These are phyloP conservation scores for Colletotrichum higginsianum DNA, from an alignment of 2,329 filamentous ascomycete genomes.

Conservation along the genomic window DNA sequence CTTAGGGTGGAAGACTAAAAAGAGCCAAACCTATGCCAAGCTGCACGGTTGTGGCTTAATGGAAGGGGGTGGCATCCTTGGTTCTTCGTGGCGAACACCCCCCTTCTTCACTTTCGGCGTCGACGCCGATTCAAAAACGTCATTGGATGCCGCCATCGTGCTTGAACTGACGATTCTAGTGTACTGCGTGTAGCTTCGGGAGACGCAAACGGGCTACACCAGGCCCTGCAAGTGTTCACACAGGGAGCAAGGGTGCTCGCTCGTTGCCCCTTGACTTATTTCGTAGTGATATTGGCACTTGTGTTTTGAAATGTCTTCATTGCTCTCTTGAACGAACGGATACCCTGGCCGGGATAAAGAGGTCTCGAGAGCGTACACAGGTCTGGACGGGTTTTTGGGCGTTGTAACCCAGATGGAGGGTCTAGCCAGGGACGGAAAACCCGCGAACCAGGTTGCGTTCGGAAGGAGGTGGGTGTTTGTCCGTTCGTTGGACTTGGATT, in stretches of 20 bases:
- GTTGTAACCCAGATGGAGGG: slow-evolving; percentile 9
- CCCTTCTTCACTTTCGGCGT: neutral
- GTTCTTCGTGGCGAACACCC: neutral
- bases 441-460: slow-evolving; percentile 14
- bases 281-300: neutral
- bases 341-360: neutral
- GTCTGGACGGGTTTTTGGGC: slow-evolving; percentile 1
- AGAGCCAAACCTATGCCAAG: slow-evolving; percentile 13
- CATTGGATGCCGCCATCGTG: slow-evolving; percentile 8
- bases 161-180: neutral
- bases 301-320: neutral
- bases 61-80: neutral
- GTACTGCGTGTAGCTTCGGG: neutral
- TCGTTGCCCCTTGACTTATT: too few species aligned
- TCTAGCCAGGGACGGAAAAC: slow-evolving; percentile 13
- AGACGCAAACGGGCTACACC: neutral
- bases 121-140: neutral
- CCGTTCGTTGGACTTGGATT: neutral
- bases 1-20: neutral
- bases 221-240: neutral
- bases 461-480: neutral
- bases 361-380: neutral
- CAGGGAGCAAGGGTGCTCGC: too few species aligned
- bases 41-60: slow-evolving; percentile 7
- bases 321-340: neutral